Evolutionary conservation across 208 protist genomes (phyloP).

Genomic region (Acanthamoeba castellanii): DNA sequence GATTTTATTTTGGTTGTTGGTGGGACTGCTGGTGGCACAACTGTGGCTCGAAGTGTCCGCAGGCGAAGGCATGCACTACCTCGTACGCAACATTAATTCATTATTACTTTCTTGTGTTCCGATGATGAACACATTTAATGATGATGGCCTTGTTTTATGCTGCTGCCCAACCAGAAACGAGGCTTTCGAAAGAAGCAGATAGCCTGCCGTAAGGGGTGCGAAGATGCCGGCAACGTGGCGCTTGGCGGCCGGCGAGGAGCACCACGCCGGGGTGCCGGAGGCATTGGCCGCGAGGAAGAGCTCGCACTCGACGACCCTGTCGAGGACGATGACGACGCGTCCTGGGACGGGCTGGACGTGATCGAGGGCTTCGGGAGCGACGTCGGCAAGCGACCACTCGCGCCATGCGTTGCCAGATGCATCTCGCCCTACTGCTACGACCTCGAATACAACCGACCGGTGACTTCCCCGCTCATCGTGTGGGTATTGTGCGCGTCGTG

Average conservation of each 20-base stretch:
- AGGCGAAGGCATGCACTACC: neutral
- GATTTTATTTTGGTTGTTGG: neutral
- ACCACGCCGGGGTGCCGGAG: too few relatives aligned
- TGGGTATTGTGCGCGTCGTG: neutral
- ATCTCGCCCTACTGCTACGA: constrained; percentile 54
- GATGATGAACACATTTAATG: neutral
- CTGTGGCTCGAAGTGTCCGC: neutral
- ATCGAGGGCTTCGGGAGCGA: neutral
- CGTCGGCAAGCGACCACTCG: neutral
- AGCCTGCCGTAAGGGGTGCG: neutral
- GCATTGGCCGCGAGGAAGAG: neutral
- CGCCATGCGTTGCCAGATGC: neutral
- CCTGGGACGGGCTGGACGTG: neutral
- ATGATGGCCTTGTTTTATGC: neutral
- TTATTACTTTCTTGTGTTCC: neutral
- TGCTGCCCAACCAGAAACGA: neutral
- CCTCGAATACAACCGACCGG: constrained; percentile 44
- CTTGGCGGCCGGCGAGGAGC: too few relatives aligned
- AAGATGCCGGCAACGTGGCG: neutral
- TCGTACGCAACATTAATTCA: neutral
- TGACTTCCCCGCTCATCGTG: neutral
- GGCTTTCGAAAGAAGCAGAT: neutral
- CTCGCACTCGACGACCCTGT: neutral
- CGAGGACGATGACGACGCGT: neutral
- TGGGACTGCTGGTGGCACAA: neutral